Base-by-base conservation (phyloP, 495 filamentous ascomycete species). In the Annulohypoxylon bovei region DNA sequence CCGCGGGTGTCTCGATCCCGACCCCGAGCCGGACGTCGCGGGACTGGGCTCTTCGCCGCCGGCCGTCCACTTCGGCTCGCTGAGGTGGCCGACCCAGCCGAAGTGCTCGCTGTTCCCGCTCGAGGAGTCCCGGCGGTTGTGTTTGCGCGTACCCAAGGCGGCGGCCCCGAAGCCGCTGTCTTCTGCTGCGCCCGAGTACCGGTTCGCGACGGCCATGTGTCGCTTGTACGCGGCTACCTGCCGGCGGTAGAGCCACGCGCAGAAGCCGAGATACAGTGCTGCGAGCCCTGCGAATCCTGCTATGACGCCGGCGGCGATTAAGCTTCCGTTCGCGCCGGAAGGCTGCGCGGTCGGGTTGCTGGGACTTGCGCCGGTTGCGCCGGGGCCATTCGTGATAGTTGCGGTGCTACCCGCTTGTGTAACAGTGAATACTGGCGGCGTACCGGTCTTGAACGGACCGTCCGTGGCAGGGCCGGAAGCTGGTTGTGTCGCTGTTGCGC, bases 381-480 rank as follows among this genome's bases (percentile, higher is more conserved):
- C 58, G 22, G 72, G 49, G 9, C 55, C 68, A 55, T 76, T 75
- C 0, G 79, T 85, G 1, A 87, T 79, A 4, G 88, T 90, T 12
- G 88, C 87, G 28, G 81, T 84, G 40, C 82, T 81, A 14, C 88
- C 90, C 0, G 85, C 70, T 7, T 82, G 78, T 2, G 90, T 91
- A 55, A 91, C 74, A 3, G 90, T 92, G 72, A 90, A 90, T 3
- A 87, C 87, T 5, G 88, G 83, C 1, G 84, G 78, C 54, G 84
- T 85, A 9, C 91, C 91, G 1, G 91, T 91, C 9, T 87, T 88
- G 27, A 93, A 81, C 0, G 91, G 91, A 0, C 91, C 91, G 65
- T 81, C 82, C 6, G 89, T 90, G 11, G 90, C 88, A 16, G 82
- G 75, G 1, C 85, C 84, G 23, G 84, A 83, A 18, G 86, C 85